Evolutionary conservation across 2,329 filamentous ascomycete genomes (phyloP).

Genomic region (Colletotrichum lupini): DNA sequence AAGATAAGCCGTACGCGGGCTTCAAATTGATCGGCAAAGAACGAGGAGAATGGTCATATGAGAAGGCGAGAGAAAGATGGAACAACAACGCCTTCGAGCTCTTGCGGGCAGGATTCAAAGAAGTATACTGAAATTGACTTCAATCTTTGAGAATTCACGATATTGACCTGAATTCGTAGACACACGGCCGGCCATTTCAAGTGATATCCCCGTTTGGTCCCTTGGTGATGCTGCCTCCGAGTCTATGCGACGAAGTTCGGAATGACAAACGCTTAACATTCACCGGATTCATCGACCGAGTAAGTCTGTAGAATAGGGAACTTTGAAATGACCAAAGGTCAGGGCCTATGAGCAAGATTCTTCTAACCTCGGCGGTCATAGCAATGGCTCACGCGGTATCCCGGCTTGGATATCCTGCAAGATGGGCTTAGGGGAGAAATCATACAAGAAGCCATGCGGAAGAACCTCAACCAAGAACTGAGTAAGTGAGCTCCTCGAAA

Average conservation of each 20-base stretch:
- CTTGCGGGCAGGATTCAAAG: not conserved
- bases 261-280: constrained; percentile 13
- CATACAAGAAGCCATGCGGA: constrained; percentile 9
- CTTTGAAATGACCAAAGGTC: not conserved
- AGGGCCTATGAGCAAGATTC: too few species aligned
- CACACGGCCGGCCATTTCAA: constrained; percentile 4
- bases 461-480: constrained; percentile 18
- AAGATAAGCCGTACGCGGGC: constrained; percentile 6
- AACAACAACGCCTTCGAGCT: constrained; percentile 11
- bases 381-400: constrained; percentile 23
- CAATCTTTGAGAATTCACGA: not conserved
- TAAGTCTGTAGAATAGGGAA: not conserved
- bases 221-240: constrained; percentile 1
- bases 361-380: not conserved
- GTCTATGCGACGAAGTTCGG: constrained; percentile 1
- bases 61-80: constrained; percentile 7
- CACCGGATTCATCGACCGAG: constrained; percentile 10
- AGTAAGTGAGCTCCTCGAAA: not conserved
- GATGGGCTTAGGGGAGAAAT: constrained; percentile 1
- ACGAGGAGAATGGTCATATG: constrained; percentile 9
- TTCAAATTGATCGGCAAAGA: constrained; percentile 9
- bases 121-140: not conserved
- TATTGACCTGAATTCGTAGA: not conserved
- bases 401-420: not conserved
- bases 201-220: constrained; percentile 13